Base-by-base conservation (phyloP, 1,284 basidiomycete genomes). In the Leccinum subrobustum region DNA sequence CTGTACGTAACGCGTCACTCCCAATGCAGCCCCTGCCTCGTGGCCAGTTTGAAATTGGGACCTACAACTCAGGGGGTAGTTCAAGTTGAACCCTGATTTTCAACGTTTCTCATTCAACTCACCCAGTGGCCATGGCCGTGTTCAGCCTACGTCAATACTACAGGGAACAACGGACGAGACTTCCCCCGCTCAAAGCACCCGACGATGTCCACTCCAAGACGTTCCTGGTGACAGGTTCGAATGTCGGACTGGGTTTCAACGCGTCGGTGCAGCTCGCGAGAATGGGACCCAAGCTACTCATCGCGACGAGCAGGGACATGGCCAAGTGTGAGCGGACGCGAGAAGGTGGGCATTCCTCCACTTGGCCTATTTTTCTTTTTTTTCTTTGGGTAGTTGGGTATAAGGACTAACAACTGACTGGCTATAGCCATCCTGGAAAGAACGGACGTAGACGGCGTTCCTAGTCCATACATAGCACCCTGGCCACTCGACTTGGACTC, bases 201-300 rank as follows among this genome's bases (percentile, higher is more conserved):
- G 61, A 20, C n/a, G 64, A 72, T 50, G 56, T 75, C 27, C 52
- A 56, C 7, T 54, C 56, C 2, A 65, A 66, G 61, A 65, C 64
- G 14, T 52, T 73, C 44, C 50, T 73, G 5, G 58, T 73, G 20
- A 64, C 64, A 2, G 71, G 71, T 25, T 64, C 67, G 2, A 73
- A 67, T 52, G 58, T 64, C 42, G 73, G 72, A 6, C 47, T 73
- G 9, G 71, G 71, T 5, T 61, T 70, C n/a, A 71, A 71, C 51
- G 64, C 72, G 1, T 62, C 68, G 0, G 64, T 64, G 27, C 65
- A 67, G 16, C 57, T 73, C 25, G 65, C 70, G 6, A 31, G 42
- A 25, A 65, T 69, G 63, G 59, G 48, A 3, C 71, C 71, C 29
- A 62, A 35, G 9, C 33, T 62, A 5, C 57, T 73, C 33, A 31